phyloP scores from a whole-genome alignment of 73 alveolate genomes.

The Paramecium bursaria region DNA sequence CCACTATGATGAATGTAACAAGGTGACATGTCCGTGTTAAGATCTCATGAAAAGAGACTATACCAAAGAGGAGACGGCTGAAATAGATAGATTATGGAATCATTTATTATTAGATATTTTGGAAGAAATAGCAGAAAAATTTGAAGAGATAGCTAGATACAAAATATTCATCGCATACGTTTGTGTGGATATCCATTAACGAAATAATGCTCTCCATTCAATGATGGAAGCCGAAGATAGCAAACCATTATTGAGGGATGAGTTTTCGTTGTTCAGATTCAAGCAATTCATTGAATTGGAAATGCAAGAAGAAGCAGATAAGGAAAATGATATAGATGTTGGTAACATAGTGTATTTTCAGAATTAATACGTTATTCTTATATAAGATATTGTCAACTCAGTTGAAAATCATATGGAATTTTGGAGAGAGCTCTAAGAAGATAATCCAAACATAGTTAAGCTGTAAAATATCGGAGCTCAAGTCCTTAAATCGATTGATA shows the following conservation, averaged over 20 bases:
- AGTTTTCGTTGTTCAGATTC: conserved; percentile 61
- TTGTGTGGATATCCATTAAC: conserved; percentile 39
- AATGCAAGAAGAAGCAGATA: conserved; percentile 60
- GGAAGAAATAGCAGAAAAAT: conserved; percentile 59
- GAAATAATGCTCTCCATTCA: conserved; percentile 62
- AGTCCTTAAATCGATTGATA: conserved; percentile 44
- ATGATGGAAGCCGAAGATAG: conserved; percentile 69
- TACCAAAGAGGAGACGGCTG: conserved; percentile 5
- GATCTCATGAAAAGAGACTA: conserved; percentile 2
- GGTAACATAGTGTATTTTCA: conserved; percentile 56
- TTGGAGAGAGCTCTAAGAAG: conserved; percentile 71
- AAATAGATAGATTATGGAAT: conserved; percentile 48
- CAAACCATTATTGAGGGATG: conserved; percentile 62
- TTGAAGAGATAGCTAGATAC: conserved; percentile 54
- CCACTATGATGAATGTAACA: conserved; percentile 59
- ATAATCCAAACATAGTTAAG: conserved; percentile 60
- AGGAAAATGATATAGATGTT: conserved; percentile 64
- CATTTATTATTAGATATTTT: conserved; percentile 3
- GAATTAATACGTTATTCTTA: conserved; percentile 52
- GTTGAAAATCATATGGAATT: conserved; percentile 67
- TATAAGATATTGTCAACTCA: conserved; percentile 56
- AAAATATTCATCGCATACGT: conserved; percentile 62
- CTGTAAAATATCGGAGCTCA: conserved; percentile 58
- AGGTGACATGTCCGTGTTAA: conserved; percentile 52
- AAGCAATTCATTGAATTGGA: conserved; percentile 65